These are phyloP conservation scores for Clarireedia paspali DNA, from an alignment of 2,329 filamentous ascomycete genomes.

Conservation along the genomic window DNA sequence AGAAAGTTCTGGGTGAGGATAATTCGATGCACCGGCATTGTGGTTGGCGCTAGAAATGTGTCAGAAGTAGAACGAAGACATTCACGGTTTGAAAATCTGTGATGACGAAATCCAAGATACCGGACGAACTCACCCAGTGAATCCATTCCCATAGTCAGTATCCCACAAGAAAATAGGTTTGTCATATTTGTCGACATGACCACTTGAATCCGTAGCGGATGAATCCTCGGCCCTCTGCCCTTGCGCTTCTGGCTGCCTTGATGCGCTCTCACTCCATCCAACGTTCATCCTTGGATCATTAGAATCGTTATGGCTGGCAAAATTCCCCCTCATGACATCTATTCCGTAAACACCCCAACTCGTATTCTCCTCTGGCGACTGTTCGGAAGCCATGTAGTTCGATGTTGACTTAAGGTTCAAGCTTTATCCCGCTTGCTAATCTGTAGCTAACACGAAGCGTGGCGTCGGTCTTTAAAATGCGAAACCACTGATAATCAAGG, in stretches of 20 bases:
- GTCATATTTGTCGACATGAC: background rate
- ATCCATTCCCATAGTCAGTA: background rate
- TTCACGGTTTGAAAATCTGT: background rate
- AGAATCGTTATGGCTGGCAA: background rate
- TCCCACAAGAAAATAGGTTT: background rate
- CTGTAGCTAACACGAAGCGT: no score
- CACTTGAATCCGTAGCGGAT: background rate
- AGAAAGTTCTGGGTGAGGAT: slow-evolving; percentile 10
- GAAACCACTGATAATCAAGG: no score
- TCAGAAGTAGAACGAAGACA: background rate
- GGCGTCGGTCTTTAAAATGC: no score
- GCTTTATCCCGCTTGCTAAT: no score
- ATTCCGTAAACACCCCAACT: background rate
- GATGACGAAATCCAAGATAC: background rate
- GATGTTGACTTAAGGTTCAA: no score
- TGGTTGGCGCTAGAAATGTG: background rate
- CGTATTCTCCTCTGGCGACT: background rate
- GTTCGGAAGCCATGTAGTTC: no score
- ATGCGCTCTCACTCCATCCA: background rate
- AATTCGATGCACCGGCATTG: background rate
- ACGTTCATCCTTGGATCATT: background rate
- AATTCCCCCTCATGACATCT: background rate
- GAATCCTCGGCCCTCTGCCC: background rate
- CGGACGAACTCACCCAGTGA: background rate
- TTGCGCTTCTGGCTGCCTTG: background rate